phyloP scores from a whole-genome alignment of 1,284 basidiomycete species.

The Ustilago sp. region DNA sequence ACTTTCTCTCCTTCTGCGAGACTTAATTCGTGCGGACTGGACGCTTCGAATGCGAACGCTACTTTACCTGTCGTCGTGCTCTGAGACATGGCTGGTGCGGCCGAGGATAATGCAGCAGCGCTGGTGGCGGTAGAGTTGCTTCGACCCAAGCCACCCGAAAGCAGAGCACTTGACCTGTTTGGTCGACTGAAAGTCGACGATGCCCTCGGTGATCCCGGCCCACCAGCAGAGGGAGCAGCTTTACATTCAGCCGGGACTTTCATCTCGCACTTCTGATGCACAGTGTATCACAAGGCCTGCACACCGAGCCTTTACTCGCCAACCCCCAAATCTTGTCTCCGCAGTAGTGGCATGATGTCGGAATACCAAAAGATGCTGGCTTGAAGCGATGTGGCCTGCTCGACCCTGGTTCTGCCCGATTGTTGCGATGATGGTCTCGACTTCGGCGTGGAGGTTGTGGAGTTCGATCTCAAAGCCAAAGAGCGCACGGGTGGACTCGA shows the following conservation, averaged over 20 bases:
- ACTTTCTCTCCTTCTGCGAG: constrained; percentile 50
- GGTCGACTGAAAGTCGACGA: constrained; percentile 6
- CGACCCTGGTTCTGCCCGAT: constrained; percentile 52
- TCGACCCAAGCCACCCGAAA: background rate
- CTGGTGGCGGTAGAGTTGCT: background rate
- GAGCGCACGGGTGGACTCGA: constrained; percentile 35
- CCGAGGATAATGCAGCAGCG: background rate
- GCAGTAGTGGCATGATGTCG: constrained; percentile 56
- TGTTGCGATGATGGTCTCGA: constrained; percentile 34
- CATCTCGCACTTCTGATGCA: constrained; percentile 61
- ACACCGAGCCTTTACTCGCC: constrained; percentile 50
- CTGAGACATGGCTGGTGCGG: background rate
- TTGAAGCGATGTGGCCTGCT: constrained; percentile 59
- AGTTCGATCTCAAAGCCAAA: constrained; percentile 47
- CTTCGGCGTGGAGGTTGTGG: constrained; percentile 42
- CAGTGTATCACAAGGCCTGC: constrained; percentile 59
- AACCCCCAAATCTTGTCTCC: constrained; percentile 57
- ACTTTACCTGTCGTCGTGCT: constrained; percentile 23
- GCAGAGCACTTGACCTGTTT: constrained; percentile 21
- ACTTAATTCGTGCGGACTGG: constrained; percentile 53
- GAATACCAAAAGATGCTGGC: constrained; percentile 55
- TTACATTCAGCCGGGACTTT: constrained; percentile 60
- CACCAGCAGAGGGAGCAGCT: constrained; percentile 23
- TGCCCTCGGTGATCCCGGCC: background rate
- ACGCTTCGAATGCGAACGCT: constrained; percentile 51